Evolutionary conservation across 331 rosid genomes (phyloP), one percentile per base, ranked within the genome.

Genomic region (Cydonia oblonga): DNA sequence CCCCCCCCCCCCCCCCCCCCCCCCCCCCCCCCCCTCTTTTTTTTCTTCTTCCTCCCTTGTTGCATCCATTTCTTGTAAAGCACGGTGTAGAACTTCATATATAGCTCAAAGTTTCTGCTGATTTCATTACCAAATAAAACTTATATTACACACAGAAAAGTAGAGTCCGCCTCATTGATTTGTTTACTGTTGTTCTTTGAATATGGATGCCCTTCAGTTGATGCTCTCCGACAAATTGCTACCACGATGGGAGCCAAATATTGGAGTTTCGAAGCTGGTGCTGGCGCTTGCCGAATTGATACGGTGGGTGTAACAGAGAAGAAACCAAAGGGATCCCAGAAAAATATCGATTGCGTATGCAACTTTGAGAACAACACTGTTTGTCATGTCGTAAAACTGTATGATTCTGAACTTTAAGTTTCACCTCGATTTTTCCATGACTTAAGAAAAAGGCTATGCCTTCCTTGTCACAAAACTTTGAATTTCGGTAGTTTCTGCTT

Each of bases 311-410:
- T 83, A 23, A 70, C 81, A 25, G 67, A 44, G 62, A 66, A 66
- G 14, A 33, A 72, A 53, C 83, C 82, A 1, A 23, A 14, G 64
- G 80, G 68, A 72, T 26, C 87, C 30, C 72, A 66, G 19, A 22
- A 65, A 29, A 75, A 9, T 13, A 38, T 78, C 53, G 63, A 2
- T 23, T 86, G 87, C 58, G 80, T 83, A 33, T 83, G 82, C 66
- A 11, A 32, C 73, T 6, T 52, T 11, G 79, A 80, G 71, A 78
- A 82, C 54, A 35, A 29, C 42, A 75, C 82, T 14, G 72, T 64
- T 76, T 90, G 96, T 80, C 98, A 93, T 73, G 92, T 89, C 57
- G 78, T 83, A 78, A 84, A 29, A 78, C 86, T 90, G 96, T 93
- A 90, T 32, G 79, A 68, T 81, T 79, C 70, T 72, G 29, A 16